phyloP scores from a whole-genome alignment of 176 grass and related monocot genomes.

The Eremochloa ophiuroides region DNA sequence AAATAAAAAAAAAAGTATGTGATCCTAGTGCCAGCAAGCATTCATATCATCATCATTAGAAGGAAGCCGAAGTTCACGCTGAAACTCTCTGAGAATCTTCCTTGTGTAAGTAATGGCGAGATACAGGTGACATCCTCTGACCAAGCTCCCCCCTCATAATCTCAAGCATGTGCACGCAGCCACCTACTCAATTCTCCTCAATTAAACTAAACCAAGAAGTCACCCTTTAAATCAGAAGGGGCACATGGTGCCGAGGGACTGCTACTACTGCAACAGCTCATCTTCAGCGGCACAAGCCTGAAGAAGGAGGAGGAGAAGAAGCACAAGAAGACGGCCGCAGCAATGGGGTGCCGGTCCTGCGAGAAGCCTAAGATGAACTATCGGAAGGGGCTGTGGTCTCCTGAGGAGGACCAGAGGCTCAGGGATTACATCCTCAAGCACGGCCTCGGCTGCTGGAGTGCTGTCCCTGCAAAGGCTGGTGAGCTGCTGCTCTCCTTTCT shows the following conservation, averaged over 20 bases:
- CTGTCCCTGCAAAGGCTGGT: slow-evolving; percentile 86
- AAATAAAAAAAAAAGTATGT: slow-evolving; percentile 7
- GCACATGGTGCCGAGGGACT: slow-evolving; percentile 47
- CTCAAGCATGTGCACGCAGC: slow-evolving; percentile 35
- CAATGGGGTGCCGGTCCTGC: slow-evolving; percentile 74
- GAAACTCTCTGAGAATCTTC: slow-evolving; percentile 35
- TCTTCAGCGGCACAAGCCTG: slow-evolving; percentile 7
- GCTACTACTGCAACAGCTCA: slow-evolving; percentile 54
- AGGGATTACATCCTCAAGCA: slow-evolving; percentile 69
- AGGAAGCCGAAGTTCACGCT: slow-evolving; percentile 14
- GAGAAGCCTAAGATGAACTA: slow-evolving; percentile 88
- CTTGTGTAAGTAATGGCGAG: slow-evolving; percentile 9
- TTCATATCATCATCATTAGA: slow-evolving; percentile 32
- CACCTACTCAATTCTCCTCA: slow-evolving; percentile 35
- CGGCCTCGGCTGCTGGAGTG: slow-evolving; percentile 85
- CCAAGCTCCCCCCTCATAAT: slow-evolving; percentile 26
- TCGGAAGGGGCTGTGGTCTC: slow-evolving; percentile 83
- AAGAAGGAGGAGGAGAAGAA: not conserved
- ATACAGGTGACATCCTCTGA: slow-evolving; percentile 48
- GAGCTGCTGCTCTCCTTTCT: not conserved
- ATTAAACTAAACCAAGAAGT: slow-evolving; percentile 46
- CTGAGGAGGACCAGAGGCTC: slow-evolving; percentile 84
- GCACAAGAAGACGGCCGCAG: not conserved
- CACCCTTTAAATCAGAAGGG: slow-evolving; percentile 31
- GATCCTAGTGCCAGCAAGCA: slow-evolving; percentile 34